Base-by-base conservation (phyloP, 345 rosid species). In the Raphanus raphanistrum region DNA sequence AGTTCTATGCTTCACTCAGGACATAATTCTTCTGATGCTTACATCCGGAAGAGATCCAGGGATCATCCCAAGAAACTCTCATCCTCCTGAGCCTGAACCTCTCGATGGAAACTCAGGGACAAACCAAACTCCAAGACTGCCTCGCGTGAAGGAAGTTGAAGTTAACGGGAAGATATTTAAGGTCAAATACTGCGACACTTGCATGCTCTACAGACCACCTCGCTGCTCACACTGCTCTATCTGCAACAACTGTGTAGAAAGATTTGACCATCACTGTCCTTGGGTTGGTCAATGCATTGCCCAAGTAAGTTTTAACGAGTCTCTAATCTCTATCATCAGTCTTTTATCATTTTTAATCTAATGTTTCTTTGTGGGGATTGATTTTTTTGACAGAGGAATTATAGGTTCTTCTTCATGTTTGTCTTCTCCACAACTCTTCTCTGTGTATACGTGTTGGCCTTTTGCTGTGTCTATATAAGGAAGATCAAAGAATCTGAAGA, bases 241-340 rank as follows among this genome's bases (percentile, higher is more conserved):
- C 48, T 92, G 98, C 79, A 92, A 90, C 82, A 92, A 94, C 78
- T 94, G 98, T 63, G 96, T 94, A 10, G 98, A 94, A 77, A 91
- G 88, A 41, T 92, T 94, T 68, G 98, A 94, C 82, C 98, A 94
- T 79, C 98, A 94, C 76, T 94, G 98, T 63, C 98, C 98, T 2
- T 94, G 98, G 98, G 97, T 94, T 76, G 98, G 98, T 55, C 98
- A 94, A 69, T 94, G 98, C 72, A 90, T 94, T 73, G 98, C 95
- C 13, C 90, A 85, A 94, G 98, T 94, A 85, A 21, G 76, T 28
- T 28, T 28, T 28, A 28, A 28, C 4, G 31, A 62, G 66, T 71
- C 21, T 43, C 6, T 35, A 13, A 13, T 28, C 31, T 28, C 64
- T 11, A 32, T 41, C 72, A 67, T 29, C 50, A 57, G 17, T 68